phyloP scores from a whole-genome alignment of 805 yeast genomes.

The Ogataea saltuana region DNA sequence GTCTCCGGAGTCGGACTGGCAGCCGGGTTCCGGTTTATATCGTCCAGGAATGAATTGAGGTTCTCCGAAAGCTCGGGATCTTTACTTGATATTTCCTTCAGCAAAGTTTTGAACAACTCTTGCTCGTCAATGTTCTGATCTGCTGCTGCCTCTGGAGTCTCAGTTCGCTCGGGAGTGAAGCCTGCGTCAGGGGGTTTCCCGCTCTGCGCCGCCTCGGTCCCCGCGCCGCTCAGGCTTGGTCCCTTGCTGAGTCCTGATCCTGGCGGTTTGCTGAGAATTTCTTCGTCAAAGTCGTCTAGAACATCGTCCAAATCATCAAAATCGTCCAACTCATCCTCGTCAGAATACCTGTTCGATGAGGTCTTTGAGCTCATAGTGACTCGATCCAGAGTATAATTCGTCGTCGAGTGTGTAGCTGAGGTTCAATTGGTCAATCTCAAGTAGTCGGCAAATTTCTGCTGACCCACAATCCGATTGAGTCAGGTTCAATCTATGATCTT shows the following conservation, averaged over 20 bases:
- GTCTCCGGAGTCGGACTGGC: conserved; percentile 10
- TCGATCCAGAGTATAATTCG: background rate
- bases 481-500: too few species aligned
- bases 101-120: conserved; percentile 25
- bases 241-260: conserved; percentile 39
- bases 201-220: background rate
- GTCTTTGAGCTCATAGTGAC: conserved; percentile 9
- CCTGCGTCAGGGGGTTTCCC: background rate
- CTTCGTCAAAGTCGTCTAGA: conserved; percentile 81
- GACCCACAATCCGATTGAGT: too few species aligned
- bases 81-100: conserved; percentile 26
- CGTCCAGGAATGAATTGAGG: conserved; percentile 25
- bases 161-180: background rate
- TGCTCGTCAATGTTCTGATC: conserved; percentile 23
- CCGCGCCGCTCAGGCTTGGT: background rate
- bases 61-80: conserved; percentile 34
- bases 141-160: conserved; percentile 20
- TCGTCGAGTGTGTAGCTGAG: background rate
- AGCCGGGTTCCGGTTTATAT: conserved; percentile 14
- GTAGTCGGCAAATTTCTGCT: too few species aligned
- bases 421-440: too few species aligned
- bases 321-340: conserved; percentile 66
- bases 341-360: conserved; percentile 14
- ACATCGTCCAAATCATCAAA: conserved; percentile 84
- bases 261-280: conserved; percentile 61